These are phyloP conservation scores for Scedosporium boydii DNA, from an alignment of 2,329 filamentous ascomycete genomes.

Conservation along the genomic window DNA sequence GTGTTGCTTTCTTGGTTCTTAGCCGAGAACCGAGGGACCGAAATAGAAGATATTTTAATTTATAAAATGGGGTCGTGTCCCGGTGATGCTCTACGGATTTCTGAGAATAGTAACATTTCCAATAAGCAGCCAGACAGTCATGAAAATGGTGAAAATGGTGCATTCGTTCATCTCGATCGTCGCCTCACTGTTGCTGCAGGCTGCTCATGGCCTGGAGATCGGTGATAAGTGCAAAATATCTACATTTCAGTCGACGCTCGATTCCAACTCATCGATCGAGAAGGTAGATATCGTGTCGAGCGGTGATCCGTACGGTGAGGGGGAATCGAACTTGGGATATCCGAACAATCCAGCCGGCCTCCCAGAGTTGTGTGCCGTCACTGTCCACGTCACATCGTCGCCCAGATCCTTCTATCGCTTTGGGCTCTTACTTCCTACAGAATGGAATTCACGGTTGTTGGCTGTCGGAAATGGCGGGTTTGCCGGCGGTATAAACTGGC, in stretches of 20 bases:
- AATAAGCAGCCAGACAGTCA: no score
- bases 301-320: conserved; percentile 15
- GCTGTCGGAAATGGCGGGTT: conserved; percentile 22
- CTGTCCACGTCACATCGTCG: conserved; percentile 16
- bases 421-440: conserved; percentile 21
- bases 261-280: conserved; percentile 9
- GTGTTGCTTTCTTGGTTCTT: background rate
- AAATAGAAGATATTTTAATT: background rate
- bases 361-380: conserved; percentile 22
- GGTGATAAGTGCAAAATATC: background rate
- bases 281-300: conserved; percentile 10
- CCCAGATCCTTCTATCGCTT: conserved; percentile 18
- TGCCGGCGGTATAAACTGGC: conserved; percentile 23
- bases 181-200: background rate
- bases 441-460: conserved; percentile 22
- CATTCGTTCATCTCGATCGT: background rate
- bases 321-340: conserved; percentile 14
- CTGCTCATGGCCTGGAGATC: background rate
- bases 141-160: background rate
- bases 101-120: no score
- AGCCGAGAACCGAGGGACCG: background rate
- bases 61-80: background rate
- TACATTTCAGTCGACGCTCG: background rate
- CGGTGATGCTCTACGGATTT: background rate
- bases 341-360: conserved; percentile 18